phyloP scores from a whole-genome alignment of 169 alveolate genomes.

The Plasmodium fragile region DNA sequence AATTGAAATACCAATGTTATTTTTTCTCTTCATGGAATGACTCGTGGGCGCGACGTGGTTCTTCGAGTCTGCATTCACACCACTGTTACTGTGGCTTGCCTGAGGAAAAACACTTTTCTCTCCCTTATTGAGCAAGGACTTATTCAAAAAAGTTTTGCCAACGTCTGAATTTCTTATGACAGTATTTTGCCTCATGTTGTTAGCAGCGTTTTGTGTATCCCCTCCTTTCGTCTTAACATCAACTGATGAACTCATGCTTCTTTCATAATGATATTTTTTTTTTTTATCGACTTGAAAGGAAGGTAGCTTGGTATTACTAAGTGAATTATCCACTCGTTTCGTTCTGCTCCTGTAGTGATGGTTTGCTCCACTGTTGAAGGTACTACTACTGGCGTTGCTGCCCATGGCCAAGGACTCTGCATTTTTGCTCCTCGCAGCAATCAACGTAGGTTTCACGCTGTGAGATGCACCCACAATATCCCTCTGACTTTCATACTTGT shows the following conservation, averaged over 20 bases:
- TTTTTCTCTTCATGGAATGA: conserved; percentile 43
- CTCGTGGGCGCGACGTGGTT: not conserved
- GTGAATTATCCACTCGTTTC: not conserved
- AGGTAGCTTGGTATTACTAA: not conserved
- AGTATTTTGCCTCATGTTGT: not conserved
- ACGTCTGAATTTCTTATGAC: not conserved
- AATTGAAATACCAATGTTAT: conserved; percentile 45
- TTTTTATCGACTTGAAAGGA: not conserved
- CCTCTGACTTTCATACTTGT: conserved; percentile 17
- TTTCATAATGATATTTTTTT: conserved; percentile 14
- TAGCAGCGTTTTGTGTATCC: not conserved
- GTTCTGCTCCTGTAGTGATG: not conserved
- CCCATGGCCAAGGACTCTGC: not conserved
- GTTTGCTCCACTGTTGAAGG: not conserved
- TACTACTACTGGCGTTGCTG: not conserved
- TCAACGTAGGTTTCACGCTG: not conserved
- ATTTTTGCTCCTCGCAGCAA: not conserved
- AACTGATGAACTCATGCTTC: conserved; percentile 9
- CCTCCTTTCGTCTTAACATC: not conserved
- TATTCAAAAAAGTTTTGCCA: not conserved
- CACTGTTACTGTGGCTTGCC: not conserved
- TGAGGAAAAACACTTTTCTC: not conserved
- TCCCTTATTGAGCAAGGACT: not conserved
- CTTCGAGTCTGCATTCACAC: not conserved
- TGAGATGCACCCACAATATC: not conserved